Conservation (phyloP, 306 rosid genomes). For the Argentina anserina region DNA sequence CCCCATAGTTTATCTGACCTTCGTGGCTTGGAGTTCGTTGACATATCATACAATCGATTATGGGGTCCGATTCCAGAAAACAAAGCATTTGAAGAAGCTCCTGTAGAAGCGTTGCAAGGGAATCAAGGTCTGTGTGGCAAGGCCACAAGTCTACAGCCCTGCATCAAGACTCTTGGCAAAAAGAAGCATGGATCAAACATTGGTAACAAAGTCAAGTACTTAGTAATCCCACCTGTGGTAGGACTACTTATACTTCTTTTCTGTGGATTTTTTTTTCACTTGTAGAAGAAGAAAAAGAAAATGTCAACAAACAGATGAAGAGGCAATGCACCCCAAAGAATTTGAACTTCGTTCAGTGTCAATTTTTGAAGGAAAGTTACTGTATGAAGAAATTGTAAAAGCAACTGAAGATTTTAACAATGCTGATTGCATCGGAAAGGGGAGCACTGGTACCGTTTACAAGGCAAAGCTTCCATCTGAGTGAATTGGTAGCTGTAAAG, state of each 20-base stretch:
- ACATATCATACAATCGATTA: slow-evolving; percentile 29
- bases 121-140: slow-evolving; percentile 36
- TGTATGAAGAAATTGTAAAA: slow-evolving; percentile 31
- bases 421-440: slow-evolving; percentile 30
- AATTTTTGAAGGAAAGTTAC: slow-evolving; percentile 25
- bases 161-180: not conserved
- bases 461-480: slow-evolving; percentile 29
- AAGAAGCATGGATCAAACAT: not conserved
- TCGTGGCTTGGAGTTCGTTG: slow-evolving; percentile 10
- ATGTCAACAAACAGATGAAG: not conserved
- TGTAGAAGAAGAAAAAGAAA: not conserved
- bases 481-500: slow-evolving; percentile 35
- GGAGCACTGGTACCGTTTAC: slow-evolving; percentile 36
- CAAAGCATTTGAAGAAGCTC: slow-evolving; percentile 25
- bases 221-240: not conserved
- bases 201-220: not conserved
- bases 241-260: not conserved
- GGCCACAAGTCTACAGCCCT: slow-evolving; percentile 12
- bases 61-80: slow-evolving; percentile 26
- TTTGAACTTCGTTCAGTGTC: slow-evolving; percentile 13
- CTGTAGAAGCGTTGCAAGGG: slow-evolving; percentile 19
- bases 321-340: not conserved
- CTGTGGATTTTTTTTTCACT: not conserved
- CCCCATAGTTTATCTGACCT: slow-evolving; percentile 7
- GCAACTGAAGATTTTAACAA: slow-evolving; percentile 33